Evolutionary conservation across 768 basidiomycete genomes (phyloP).

Genomic region (Russula sp.): DNA sequence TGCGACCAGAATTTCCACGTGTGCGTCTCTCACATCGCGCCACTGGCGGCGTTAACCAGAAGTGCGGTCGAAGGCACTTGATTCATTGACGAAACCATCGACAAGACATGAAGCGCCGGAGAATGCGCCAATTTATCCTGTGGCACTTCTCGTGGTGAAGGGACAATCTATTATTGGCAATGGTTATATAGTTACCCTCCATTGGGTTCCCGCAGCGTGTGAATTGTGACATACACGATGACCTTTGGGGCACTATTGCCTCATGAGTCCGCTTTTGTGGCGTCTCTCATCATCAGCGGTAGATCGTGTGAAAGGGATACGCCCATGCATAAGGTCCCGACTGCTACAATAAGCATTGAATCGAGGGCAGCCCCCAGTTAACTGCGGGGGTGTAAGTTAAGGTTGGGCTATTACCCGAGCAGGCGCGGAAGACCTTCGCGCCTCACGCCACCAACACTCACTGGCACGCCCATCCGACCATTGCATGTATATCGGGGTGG

Average conservation of each 20-base stretch:
- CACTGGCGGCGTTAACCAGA: no score
- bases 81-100: not conserved
- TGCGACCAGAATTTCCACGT: not conserved
- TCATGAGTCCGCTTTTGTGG: not conserved
- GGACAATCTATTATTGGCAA: not conserved
- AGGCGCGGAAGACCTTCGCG: no score
- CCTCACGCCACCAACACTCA: not conserved
- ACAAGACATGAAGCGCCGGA: not conserved
- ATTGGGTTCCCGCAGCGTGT: no score
- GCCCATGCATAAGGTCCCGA: no score
- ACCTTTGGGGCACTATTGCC: not conserved
- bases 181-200: not conserved
- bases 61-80: not conserved
- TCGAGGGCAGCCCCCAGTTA: no score
- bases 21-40: no score
- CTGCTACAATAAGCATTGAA: no score
- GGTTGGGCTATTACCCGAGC: no score
- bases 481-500: not conserved
- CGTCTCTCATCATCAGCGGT: not conserved
- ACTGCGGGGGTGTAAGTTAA: no score
- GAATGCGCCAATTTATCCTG: not conserved
- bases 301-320: no score
- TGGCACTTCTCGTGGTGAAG: not conserved
- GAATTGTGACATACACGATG: not conserved
- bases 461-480: not conserved